Percentiles rank a stretch among this genome's conserved stretches.
Conservation (phyloP, 192 early-diverging fungal genomes). For the Rhizophagus sp. region DNA sequence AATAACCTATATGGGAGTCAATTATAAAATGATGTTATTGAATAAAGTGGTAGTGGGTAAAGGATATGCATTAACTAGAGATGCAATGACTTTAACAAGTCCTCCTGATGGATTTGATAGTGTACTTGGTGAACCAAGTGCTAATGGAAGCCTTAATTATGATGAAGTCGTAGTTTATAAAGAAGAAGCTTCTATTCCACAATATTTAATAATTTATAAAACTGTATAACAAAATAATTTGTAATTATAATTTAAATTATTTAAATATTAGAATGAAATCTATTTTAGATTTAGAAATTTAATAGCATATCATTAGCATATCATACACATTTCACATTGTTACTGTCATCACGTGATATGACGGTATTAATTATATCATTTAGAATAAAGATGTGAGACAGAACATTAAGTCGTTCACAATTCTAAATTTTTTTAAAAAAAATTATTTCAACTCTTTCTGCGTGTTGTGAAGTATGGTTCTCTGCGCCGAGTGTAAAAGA, state of each 20-base stretch:
- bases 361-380: too few relatives aligned
- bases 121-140: slow-evolving; percentile 32
- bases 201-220: slow-evolving; percentile 32
- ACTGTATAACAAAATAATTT: not conserved
- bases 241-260: not conserved
- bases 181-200: slow-evolving; percentile 30
- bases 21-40: slow-evolving; percentile 33
- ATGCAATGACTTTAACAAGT: slow-evolving; percentile 14
- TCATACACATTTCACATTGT: too few relatives aligned
- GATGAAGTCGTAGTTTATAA: slow-evolving; percentile 36
- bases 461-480: not conserved
- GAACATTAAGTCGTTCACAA: too few relatives aligned
- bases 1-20: slow-evolving; percentile 12
- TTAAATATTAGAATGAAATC: too few relatives aligned
- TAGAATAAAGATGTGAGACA: too few relatives aligned
- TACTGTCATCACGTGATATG: too few relatives aligned
- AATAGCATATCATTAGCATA: too few relatives aligned
- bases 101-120: slow-evolving; percentile 28
- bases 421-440: too few relatives aligned
- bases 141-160: slow-evolving; percentile 30
- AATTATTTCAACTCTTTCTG: not conserved
- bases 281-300: too few relatives aligned
- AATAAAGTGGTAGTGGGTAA: slow-evolving; percentile 32
- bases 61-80: slow-evolving; percentile 22
- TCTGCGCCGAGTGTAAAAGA: slow-evolving; percentile 10